Percentiles rank a stretch among this genome's conserved stretches.
These are phyloP conservation scores for Vinca major DNA, from an alignment of 305 asterid species.

Conservation along the genomic window DNA sequence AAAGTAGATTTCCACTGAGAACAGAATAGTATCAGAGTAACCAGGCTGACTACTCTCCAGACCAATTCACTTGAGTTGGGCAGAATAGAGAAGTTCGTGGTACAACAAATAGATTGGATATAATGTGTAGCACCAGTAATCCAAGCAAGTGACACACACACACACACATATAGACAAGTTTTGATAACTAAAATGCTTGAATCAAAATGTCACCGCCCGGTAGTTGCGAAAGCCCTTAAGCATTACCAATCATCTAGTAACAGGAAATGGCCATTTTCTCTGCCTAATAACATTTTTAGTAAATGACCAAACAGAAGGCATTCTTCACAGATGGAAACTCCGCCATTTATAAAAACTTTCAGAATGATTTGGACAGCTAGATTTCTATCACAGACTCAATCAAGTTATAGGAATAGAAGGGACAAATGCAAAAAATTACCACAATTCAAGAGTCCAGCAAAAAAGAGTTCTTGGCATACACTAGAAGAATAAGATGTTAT, in stretches of 20 bases:
- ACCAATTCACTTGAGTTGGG: background rate
- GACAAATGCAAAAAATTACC: background rate
- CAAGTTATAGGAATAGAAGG: background rate
- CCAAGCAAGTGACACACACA: background rate
- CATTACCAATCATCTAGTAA: background rate
- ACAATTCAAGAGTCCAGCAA: background rate
- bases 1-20: background rate
- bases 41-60: background rate
- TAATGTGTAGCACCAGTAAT: background rate
- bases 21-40: background rate
- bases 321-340: background rate
- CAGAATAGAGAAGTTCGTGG: background rate
- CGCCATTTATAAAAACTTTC: background rate
- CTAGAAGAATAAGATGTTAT: background rate
- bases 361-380: too few relatives aligned
- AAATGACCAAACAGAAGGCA: background rate
- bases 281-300: background rate
- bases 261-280: background rate
- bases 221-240: background rate
- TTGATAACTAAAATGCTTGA: background rate
- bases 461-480: background rate
- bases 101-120: background rate
- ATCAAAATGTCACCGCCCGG: background rate
- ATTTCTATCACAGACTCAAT: background rate
- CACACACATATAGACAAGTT: background rate